These are phyloP conservation scores for Platismatia glauca DNA, from an alignment of 495 filamentous ascomycete genomes.

Conservation along the genomic window DNA sequence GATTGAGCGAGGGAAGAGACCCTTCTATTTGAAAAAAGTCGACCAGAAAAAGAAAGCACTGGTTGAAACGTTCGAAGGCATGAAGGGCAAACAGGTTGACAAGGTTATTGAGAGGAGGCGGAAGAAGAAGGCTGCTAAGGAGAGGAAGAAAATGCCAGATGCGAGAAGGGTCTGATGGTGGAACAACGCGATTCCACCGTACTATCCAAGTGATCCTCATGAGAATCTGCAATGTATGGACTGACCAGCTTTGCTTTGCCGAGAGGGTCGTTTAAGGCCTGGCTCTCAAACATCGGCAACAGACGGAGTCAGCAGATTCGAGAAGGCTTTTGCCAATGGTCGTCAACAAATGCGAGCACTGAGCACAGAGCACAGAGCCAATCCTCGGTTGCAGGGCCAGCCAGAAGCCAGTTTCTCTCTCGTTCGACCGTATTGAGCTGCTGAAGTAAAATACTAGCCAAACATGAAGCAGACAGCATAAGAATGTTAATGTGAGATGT, in stretches of 20 bases:
- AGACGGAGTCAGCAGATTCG: background rate
- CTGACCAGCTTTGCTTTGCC: background rate
- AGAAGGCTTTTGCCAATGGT: background rate
- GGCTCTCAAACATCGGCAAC: background rate
- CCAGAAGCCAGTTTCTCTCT: background rate
- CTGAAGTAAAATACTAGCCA: background rate
- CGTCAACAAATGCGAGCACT: background rate
- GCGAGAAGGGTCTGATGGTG: constrained; percentile 44
- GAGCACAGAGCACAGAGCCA: too few relatives aligned
- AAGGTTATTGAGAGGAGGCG: constrained; percentile 69
- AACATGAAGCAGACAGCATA: background rate
- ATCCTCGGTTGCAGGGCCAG: too few relatives aligned
- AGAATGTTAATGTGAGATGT: too few relatives aligned
- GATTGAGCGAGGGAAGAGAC: constrained; percentile 79
- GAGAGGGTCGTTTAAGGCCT: background rate
- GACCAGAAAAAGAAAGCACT: constrained; percentile 81
- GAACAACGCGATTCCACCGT: background rate
- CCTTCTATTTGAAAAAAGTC: constrained; percentile 83
- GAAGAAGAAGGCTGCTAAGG: constrained; percentile 74
- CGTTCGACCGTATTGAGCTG: background rate
- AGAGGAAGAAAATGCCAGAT: constrained; percentile 70
- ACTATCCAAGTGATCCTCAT: background rate
- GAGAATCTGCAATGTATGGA: background rate
- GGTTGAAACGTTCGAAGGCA: constrained; percentile 63
- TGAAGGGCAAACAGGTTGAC: constrained; percentile 75